These are phyloP conservation scores for Dryas integrifolia DNA, from an alignment of 331 rosid species.

Conservation along the genomic window DNA sequence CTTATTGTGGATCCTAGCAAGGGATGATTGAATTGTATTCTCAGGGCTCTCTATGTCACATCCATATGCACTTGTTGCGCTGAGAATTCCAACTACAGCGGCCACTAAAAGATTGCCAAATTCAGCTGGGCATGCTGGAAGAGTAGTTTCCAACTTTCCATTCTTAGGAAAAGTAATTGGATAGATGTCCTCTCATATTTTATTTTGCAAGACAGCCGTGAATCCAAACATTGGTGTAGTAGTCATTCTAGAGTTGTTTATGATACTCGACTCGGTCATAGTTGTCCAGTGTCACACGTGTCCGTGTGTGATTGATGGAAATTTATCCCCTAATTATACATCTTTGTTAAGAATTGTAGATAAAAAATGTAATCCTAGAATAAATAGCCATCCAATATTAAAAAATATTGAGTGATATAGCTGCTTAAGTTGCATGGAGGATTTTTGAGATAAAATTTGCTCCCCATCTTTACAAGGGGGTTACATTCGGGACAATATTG, in stretches of 20 bases:
- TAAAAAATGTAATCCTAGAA: too few relatives aligned
- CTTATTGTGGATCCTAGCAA: slow-evolving; percentile 7
- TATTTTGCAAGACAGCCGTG: neutral
- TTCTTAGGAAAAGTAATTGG: neutral
- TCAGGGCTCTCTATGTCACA: slow-evolving; percentile 27
- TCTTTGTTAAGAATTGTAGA: too few relatives aligned
- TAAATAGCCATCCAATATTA: too few relatives aligned
- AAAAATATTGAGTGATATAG: neutral
- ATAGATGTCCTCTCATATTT: too few relatives aligned
- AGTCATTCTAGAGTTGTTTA: too few relatives aligned
- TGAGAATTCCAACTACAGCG: slow-evolving; percentile 20
- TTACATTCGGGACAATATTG: too few relatives aligned
- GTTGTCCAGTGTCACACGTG: too few relatives aligned
- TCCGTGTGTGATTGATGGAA: too few relatives aligned
- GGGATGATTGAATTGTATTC: slow-evolving; percentile 3
- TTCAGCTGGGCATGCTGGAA: slow-evolving; percentile 12
- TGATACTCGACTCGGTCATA: too few relatives aligned
- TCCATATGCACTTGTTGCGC: slow-evolving; percentile 26
- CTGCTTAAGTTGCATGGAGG: neutral
- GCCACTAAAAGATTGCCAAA: slow-evolving; percentile 24
- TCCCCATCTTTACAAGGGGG: too few relatives aligned
- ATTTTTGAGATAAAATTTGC: too few relatives aligned
- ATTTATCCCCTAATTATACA: too few relatives aligned
- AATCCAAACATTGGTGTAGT: neutral
- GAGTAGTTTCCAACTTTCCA: neutral